These are phyloP conservation scores for Lachnellula willkommii DNA, from an alignment of 2,329 filamentous ascomycete genomes.

Conservation along the genomic window DNA sequence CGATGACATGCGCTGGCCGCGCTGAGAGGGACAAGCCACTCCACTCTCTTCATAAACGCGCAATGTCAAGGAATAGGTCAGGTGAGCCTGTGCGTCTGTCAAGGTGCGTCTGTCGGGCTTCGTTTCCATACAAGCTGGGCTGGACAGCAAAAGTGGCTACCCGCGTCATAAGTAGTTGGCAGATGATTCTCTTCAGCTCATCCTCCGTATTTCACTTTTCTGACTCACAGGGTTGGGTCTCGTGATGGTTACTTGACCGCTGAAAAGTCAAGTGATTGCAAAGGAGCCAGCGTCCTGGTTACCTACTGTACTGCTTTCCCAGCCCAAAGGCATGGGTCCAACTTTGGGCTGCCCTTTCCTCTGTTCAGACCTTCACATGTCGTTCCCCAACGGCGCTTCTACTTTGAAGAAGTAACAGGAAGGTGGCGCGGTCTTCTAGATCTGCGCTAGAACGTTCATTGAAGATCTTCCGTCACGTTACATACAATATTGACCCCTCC, in stretches of 20 bases:
- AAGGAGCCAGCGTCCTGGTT: not conserved
- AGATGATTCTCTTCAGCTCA: not conserved
- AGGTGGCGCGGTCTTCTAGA: slow-evolving; percentile 3
- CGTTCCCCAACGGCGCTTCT: not conserved
- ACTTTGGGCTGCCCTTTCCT: not conserved
- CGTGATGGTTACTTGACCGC: slow-evolving; percentile 4
- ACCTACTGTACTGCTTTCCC: not conserved
- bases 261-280: slow-evolving; percentile 1
- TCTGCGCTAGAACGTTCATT: slow-evolving; percentile 1
- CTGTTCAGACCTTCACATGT: not conserved
- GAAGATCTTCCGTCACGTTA: not conserved
- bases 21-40: not conserved
- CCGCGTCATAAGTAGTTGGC: slow-evolving; percentile 4
- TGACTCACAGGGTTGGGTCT: slow-evolving; percentile 1
- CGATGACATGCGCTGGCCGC: slow-evolving; percentile 5
- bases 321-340: not conserved
- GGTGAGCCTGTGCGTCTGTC: not conserved
- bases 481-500: not conserved
- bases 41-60: not conserved
- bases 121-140: slow-evolving; percentile 1
- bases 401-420: not conserved
- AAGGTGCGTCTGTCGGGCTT: slow-evolving; percentile 8
- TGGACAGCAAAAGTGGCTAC: not conserved
- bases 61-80: slow-evolving; percentile 6
- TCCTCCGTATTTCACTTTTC: not conserved